phyloP scores from a whole-genome alignment of 2,329 filamentous ascomycete genomes.

The Aureobasidium sp. region DNA sequence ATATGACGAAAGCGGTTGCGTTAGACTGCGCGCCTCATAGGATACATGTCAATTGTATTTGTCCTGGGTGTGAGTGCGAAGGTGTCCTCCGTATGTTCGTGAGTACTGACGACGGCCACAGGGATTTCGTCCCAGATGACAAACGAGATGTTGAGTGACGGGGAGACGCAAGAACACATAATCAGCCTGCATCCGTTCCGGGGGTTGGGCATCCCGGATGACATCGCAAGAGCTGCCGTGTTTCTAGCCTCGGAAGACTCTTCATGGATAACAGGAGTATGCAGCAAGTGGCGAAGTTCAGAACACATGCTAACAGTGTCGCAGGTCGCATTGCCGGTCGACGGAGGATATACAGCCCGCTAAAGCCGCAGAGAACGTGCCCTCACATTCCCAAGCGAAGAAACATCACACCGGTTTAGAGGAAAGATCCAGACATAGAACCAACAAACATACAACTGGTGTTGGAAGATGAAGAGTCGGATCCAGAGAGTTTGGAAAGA shows the following conservation, averaged over 20 bases:
- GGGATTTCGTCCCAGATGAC: conserved; percentile 9
- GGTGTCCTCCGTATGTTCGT: neutral
- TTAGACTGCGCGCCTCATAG: conserved; percentile 34
- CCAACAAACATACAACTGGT: neutral
- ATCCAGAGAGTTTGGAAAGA: neutral
- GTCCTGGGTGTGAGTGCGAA: conserved; percentile 32
- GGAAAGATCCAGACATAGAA: neutral
- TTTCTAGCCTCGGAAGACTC: conserved; percentile 18
- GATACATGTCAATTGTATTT: conserved; percentile 35
- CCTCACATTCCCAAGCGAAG: neutral
- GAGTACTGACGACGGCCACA: neutral
- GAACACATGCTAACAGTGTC: neutral
- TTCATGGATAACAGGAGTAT: conserved; percentile 15
- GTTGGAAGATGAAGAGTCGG: neutral
- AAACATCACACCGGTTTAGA: neutral
- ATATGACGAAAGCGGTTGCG: conserved; percentile 38
- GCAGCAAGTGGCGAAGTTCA: neutral
- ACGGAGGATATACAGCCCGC: conserved; percentile 10
- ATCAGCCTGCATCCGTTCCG: conserved; percentile 26
- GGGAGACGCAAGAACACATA: conserved; percentile 18
- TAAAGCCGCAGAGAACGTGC: neutral
- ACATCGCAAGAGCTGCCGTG: conserved; percentile 16
- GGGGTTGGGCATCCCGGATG: conserved; percentile 19
- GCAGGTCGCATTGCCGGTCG: conserved; percentile 8
- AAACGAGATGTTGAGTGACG: conserved; percentile 21